These are phyloP conservation scores for Trichophyton rubrum DNA, from an alignment of 2,329 filamentous ascomycete species.

Conservation along the genomic window DNA sequence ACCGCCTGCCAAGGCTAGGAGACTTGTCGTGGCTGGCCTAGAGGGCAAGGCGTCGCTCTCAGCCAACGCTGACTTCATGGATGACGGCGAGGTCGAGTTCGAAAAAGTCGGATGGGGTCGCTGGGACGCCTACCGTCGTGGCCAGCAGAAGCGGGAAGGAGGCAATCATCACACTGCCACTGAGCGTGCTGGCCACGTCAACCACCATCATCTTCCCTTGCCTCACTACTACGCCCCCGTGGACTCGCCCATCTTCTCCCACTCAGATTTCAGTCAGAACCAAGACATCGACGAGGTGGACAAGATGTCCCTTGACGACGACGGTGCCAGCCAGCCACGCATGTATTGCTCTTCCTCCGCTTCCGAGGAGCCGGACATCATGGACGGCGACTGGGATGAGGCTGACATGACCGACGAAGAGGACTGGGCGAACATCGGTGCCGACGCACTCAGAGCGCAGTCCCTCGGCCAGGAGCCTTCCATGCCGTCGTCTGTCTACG, in stretches of 20 bases:
- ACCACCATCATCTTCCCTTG: conserved; percentile 28
- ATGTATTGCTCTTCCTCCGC: conserved; percentile 64
- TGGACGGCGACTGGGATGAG: conserved; percentile 68
- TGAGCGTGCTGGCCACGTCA: conserved; percentile 33
- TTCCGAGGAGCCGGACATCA: conserved; percentile 41
- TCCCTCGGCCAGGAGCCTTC: conserved; percentile 25
- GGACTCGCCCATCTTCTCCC: conserved; percentile 63
- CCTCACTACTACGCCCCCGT: conserved; percentile 49
- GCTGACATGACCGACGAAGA: conserved; percentile 89
- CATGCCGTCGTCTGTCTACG: background rate
- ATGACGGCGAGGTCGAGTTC: conserved; percentile 48
- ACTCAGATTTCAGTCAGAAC: conserved; percentile 51
- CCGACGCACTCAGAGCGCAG: conserved; percentile 64
- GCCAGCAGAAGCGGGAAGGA: conserved; percentile 37
- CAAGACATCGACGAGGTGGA: conserved; percentile 67
- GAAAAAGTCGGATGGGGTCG: conserved; percentile 96
- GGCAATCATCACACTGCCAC: conserved; percentile 10
- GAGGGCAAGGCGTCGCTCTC: conserved; percentile 57
- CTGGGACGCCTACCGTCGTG: conserved; percentile 74
- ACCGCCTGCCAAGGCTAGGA: conserved; percentile 74
- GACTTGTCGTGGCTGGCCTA: conserved; percentile 81
- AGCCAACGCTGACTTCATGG: conserved; percentile 40
- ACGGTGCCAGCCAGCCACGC: conserved; percentile 46
- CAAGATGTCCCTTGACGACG: conserved; percentile 71
- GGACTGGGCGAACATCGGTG: conserved; percentile 84